A percentile compares a stretch with the other conserved stretches of the same genome.
Evolutionary conservation across 1,284 basidiomycete genomes (phyloP).

Genomic region (Coniophora puteana): DNA sequence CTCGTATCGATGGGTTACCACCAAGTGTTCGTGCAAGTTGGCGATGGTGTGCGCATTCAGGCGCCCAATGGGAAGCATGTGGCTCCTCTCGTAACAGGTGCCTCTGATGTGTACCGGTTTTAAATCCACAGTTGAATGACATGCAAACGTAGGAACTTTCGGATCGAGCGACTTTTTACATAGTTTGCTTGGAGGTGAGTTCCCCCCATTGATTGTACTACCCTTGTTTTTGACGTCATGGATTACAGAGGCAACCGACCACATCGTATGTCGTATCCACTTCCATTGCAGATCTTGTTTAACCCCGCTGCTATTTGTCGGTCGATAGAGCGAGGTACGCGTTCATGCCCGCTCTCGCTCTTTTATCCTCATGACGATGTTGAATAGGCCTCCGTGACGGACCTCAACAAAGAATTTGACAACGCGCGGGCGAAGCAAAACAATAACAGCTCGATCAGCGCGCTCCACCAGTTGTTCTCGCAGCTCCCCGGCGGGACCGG

Average conservation of each 20-base stretch:
- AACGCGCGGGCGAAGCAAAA: slow-evolving; percentile 61
- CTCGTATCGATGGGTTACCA: slow-evolving; percentile 72
- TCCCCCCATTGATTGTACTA: neutral
- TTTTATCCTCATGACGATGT: too few species aligned
- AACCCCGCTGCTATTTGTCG: neutral
- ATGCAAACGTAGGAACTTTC: slow-evolving; percentile 61
- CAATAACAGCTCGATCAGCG: slow-evolving; percentile 41
- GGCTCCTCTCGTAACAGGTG: slow-evolving; percentile 82
- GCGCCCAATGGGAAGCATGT: slow-evolving; percentile 77
- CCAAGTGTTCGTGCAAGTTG: slow-evolving; percentile 89
- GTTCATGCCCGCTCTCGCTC: neutral
- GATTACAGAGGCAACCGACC: slow-evolving; percentile 61
- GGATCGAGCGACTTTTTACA: slow-evolving; percentile 86
- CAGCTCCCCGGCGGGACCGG: slow-evolving; percentile 60
- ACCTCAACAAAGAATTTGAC: slow-evolving; percentile 79
- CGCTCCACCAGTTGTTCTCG: slow-evolving; percentile 52
- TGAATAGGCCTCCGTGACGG: slow-evolving; percentile 79
- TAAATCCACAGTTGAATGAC: neutral
- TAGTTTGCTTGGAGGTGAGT: slow-evolving; percentile 63
- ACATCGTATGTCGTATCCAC: slow-evolving; percentile 46
- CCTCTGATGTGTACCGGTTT: slow-evolving; percentile 8
- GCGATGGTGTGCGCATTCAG: slow-evolving; percentile 74
- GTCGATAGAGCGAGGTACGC: slow-evolving; percentile 35
- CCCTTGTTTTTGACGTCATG: slow-evolving; percentile 4
- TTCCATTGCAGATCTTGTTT: neutral